A percentile compares a stretch with the other conserved stretches of the same genome.
phyloP scores from a whole-genome alignment of 2,329 filamentous ascomycete species.

The Ascochyta pisi region DNA sequence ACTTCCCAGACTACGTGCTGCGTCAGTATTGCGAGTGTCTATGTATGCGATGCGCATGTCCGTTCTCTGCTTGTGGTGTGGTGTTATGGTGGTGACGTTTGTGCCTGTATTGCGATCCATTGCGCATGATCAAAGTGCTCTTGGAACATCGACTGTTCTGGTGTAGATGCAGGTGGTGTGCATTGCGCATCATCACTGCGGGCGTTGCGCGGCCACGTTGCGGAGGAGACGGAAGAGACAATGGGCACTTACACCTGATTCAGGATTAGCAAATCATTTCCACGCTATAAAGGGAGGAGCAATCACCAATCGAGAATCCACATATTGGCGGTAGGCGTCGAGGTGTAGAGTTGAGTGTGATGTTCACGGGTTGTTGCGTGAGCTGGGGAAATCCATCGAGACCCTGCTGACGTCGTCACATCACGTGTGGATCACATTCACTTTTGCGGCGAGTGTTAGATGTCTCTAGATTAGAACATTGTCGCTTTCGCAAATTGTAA shows the following conservation, averaged over 20 bases:
- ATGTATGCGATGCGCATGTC: neutral
- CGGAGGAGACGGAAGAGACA: conserved; percentile 7
- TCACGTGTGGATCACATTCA: conserved; percentile 7
- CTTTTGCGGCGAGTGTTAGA: neutral
- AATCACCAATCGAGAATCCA: conserved; percentile 89
- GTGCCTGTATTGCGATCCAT: neutral
- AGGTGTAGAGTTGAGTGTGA: neutral
- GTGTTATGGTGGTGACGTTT: neutral
- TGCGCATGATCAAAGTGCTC: neutral
- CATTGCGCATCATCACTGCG: neutral
- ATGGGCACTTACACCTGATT: conserved; percentile 41
- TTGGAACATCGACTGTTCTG: neutral
- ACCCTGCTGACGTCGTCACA: conserved; percentile 18
- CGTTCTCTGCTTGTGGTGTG: neutral
- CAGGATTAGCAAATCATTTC: conserved; percentile 19
- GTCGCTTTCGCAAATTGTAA: neutral
- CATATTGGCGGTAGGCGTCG: conserved; percentile 59
- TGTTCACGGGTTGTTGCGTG: neutral
- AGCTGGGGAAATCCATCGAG: conserved; percentile 9
- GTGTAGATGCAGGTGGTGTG: neutral
- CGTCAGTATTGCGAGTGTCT: neutral
- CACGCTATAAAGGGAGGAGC: too few relatives aligned
- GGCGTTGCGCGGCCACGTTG: neutral
- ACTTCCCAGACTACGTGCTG: conserved; percentile 77
- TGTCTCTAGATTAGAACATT: neutral